Evolutionary conservation across 495 filamentous ascomycete species (phyloP), one percentile per base, ranked within the genome.

Genomic region (Penicillium cinerascens): DNA sequence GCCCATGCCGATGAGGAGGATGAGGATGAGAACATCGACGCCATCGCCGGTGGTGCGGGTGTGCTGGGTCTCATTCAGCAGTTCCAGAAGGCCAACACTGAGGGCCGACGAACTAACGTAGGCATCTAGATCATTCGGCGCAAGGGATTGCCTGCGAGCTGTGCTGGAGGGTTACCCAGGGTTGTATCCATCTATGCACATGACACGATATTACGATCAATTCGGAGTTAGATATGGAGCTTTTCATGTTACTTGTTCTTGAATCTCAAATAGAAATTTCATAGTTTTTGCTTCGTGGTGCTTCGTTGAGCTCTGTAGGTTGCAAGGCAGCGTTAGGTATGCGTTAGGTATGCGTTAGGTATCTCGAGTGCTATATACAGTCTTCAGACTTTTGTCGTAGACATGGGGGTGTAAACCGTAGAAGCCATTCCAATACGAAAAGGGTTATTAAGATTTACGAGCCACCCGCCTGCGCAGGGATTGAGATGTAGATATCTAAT

Each of bases 61-160:
- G 93, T 98, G 10, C 74, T 98, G 49, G 87, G 88, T 2, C 71
- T 97, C 68, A 80, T 98, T 41, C 89, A 92, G 63, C 88, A 97
- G 65, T 96, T 96, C 66, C 88, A 91, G 65, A 91, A 86, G 70
- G 88, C 82, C 48, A 88, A 92, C 64, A 82, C 83, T 49, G 86
- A 88, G 43, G 80, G 79, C 11, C 71, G 82, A 41, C 67, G 71
- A 23, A 61, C 66, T 8, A 64, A 68, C 5, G 68, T 73, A 36
- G 71, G 71, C 4, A 70, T 77, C 7, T 74, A 66, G 48, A 38
- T 18, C 17, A n/a, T 33, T 9, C 18, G 13, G 10, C 21, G 18
- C 17, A 40, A n/a, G n/a, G n/a, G n/a, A 15, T 39, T 15, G n/a
- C 7, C 7, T 4, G 11, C 10, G 29, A 10, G 11, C 2, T 33